Evolutionary conservation across 371 early-diverging fungal genomes (phyloP), one percentile per base, ranked within the genome.

Genomic region (Mortierella sp.): DNA sequence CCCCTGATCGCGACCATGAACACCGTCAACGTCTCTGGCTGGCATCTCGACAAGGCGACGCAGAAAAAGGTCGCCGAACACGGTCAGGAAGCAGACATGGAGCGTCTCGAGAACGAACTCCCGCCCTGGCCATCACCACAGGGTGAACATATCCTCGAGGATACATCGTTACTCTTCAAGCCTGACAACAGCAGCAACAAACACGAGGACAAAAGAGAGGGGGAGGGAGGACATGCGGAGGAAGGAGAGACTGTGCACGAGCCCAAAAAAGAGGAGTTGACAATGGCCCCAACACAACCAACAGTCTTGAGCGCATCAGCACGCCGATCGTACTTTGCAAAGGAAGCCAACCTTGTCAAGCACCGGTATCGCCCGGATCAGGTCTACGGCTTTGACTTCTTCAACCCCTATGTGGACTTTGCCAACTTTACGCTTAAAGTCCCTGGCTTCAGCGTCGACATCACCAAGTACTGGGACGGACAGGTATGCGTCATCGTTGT

Each of bases 1-100:
- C 95, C 96, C 16, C 85, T 92, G 52, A 87, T 94, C 41, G 91
- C 90, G 44, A 91, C 95, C 6, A 93, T 94, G 93, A 94, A 95
- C 79, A 86, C 87, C 10, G 87, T 94, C 50, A 87, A 88, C 67
- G 88, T 92, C 13, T 70, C 82, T 50, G 85, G 86, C 26, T 34
- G 76, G 72, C 52, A 66, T 41, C 45, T 74, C 39, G 69, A 79
- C 45, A 37, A 47, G 22, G 75, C 74, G 13, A 70, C 80, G 13
- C 73, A 71, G 24, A 40, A 71, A 31, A 66, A 40, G 39, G 73
- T 61, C 29, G 71, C 75, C 2, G 43, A 66, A 1, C 37, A 53
- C 1, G 75, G 64, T 7, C 53, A 76, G 31, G 76, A 72, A 0
- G 19, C 70, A 43, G 73, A 63, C 40, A 70, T 34, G 58, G 74